These are phyloP conservation scores for Tetrapyrgos nigripes DNA, from an alignment of 1,284 basidiomycete genomes.

Conservation along the genomic window DNA sequence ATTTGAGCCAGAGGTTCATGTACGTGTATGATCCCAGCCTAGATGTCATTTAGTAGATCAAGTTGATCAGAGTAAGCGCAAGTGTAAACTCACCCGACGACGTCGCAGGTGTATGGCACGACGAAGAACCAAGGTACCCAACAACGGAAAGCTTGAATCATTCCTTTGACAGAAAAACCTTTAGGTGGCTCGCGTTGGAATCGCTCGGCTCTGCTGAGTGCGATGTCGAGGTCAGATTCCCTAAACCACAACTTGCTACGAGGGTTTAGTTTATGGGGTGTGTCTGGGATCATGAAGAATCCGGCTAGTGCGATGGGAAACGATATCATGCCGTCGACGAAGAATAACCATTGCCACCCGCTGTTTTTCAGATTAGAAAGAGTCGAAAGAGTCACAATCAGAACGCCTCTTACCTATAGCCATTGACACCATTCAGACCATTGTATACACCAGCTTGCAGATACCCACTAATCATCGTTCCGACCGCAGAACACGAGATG, in stretches of 20 bases:
- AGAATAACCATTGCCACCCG: conserved; percentile 19
- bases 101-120: conserved; percentile 14
- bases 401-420: too few species aligned
- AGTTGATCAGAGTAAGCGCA: background rate
- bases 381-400: too few species aligned
- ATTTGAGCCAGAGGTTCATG: conserved; percentile 19
- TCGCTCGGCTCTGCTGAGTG: background rate
- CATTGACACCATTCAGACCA: conserved; percentile 13
- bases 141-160: conserved; percentile 8
- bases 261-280: conserved; percentile 10
- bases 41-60: background rate
- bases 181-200: conserved; percentile 11
- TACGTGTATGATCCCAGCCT: conserved; percentile 13
- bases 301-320: conserved; percentile 11
- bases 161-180: conserved; percentile 4
- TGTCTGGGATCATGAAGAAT: conserved; percentile 18
- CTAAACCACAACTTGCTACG: conserved; percentile 2
- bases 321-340: conserved; percentile 17
- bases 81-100: conserved; percentile 6
- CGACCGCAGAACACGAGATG: conserved; percentile 12
- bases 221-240: conserved; percentile 5
- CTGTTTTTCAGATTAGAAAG: too few species aligned
- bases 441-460: conserved; percentile 14
- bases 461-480: conserved; percentile 16
- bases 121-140: conserved; percentile 13